Evolutionary conservation across 2,329 filamentous ascomycete genomes (phyloP), one percentile per base, ranked within the genome.

Genomic region (Penicillium sp.): DNA sequence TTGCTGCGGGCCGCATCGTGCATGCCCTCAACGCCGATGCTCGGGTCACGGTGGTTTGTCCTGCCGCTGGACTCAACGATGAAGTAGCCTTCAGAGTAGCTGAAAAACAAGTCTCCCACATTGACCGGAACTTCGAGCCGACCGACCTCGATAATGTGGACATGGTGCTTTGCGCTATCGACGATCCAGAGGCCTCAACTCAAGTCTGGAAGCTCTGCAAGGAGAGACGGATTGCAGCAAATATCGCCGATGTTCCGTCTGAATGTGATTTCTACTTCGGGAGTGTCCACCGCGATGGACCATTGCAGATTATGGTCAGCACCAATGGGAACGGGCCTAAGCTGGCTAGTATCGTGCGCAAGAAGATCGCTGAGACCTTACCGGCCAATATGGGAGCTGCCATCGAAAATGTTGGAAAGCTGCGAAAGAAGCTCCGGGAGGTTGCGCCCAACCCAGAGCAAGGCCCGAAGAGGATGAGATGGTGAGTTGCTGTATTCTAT

Each of bases 231-330:
- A 88, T 97, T 57, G 83, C 90, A 5, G 91, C 90, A 49, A 99
- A 99, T 71, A 95, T 99, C 58, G 93, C 93, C 59, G 93, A 99
- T 67, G 93, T 99, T 3, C 93, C 93, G 0, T 81, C 89, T 0
- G 93, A 99, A 70, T 99, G 93, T 72, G 93, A 99, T 66, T 99
- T 99, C 68, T 99, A 96, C 77, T 99, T 99, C 74, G 93, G 93
- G 55, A 93, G 88, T 67, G 86, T 96, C 33, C 89, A 99, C 72
- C 86, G 93, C 42, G 93, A 99, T 68, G 93, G 93, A 0, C 93
- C 93, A 5, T 73, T 99, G 53, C 93, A 99, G 75, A 86, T 99
- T 64, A 99, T 99, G 93, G 92, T 99, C 61, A 95, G 88, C 74
- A 99, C 93, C 30, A 99, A 97, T 68, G 93, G 93, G 44, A 96